These are phyloP conservation scores for Microcos paniculata DNA, from an alignment of 345 rosid species.

Conservation along the genomic window DNA sequence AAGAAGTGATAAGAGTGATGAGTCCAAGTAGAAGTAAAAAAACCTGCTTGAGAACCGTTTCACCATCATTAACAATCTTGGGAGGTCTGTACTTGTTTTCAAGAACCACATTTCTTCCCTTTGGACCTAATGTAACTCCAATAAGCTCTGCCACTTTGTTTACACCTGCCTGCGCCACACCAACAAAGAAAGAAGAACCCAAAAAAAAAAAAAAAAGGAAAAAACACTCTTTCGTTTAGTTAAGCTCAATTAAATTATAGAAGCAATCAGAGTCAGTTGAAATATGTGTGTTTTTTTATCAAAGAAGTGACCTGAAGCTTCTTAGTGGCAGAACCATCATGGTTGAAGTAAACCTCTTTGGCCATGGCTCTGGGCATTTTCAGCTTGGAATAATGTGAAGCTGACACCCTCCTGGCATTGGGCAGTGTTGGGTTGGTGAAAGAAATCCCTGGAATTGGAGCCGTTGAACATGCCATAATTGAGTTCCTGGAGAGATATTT, in stretches of 20 bases:
- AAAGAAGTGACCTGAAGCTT: constrained; percentile 63
- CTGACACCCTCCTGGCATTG: constrained; percentile 25
- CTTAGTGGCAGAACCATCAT: constrained; percentile 76
- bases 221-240: background rate
- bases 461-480: constrained; percentile 52
- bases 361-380: constrained; percentile 49
- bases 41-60: constrained; percentile 90
- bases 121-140: constrained; percentile 95
- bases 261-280: background rate
- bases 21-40: background rate
- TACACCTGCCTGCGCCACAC: constrained; percentile 68
- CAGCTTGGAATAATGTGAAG: constrained; percentile 26
- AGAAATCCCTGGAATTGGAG: constrained; percentile 56
- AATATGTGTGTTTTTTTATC: background rate
- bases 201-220: background rate
- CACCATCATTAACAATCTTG: constrained; percentile 93
- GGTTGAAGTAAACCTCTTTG: constrained; percentile 84
- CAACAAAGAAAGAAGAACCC: background rate
- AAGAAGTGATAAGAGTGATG: background rate
- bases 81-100: constrained; percentile 94
- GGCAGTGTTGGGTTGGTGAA: constrained; percentile 30
- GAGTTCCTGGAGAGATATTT: background rate
- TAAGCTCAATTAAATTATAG: constrained; percentile 1
- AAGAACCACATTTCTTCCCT: constrained; percentile 91
- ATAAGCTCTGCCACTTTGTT: constrained; percentile 77